Evolutionary conservation across 2,329 filamentous ascomycete genomes (phyloP).

Genomic region (Amylocarpus encephaloides): DNA sequence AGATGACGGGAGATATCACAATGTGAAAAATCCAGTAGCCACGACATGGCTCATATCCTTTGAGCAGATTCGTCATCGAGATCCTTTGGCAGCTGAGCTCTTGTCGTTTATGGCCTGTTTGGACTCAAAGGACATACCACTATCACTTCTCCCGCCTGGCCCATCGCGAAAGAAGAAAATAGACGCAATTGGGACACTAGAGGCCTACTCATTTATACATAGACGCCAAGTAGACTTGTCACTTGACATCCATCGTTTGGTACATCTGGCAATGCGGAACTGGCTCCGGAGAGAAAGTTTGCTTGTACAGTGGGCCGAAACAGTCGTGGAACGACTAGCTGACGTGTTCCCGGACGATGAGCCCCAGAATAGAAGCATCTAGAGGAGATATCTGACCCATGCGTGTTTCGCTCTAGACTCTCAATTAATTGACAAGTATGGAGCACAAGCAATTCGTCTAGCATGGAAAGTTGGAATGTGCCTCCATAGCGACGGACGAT

Average conservation of each 20-base stretch:
- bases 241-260: conserved; percentile 3
- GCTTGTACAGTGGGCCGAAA: too few relatives aligned
- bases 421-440: too few relatives aligned
- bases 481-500: too few relatives aligned
- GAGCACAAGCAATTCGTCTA: too few relatives aligned
- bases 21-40: conserved; percentile 23
- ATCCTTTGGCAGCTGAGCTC: neutral
- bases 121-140: conserved; percentile 4
- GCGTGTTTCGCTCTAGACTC: too few relatives aligned
- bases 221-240: too few relatives aligned
- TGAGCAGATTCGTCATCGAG: conserved; percentile 28
- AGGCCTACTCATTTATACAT: conserved; percentile 1
- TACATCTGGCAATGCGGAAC: neutral
- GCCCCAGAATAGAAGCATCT: too few relatives aligned
- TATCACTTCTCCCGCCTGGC: neutral
- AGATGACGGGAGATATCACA: conserved; percentile 1
- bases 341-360: too few relatives aligned
- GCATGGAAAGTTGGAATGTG: too few relatives aligned
- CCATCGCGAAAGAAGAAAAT: neutral
- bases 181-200: neutral
- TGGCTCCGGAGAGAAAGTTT: neutral
- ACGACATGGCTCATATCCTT: conserved; percentile 33
- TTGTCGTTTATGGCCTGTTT: conserved; percentile 16
- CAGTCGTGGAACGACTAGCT: too few relatives aligned
- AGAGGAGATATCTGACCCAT: too few relatives aligned